Evolutionary conservation across 345 rosid species (phyloP), one percentile per base, ranked within the genome.

Genomic region (Bruguiera sexangula): DNA sequence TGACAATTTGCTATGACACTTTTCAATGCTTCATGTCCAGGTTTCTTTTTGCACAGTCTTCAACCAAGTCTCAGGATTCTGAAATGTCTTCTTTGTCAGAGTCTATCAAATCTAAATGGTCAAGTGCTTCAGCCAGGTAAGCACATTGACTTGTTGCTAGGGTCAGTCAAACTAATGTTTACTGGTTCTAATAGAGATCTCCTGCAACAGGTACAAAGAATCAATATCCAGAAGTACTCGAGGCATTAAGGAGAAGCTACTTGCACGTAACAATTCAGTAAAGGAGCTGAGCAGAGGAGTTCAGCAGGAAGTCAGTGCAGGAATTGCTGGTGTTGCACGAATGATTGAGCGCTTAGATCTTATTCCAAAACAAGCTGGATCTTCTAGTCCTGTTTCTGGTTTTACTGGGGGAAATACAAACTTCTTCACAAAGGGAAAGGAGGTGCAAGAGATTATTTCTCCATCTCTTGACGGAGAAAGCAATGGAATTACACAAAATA

Each of bases 251-350:
- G 97, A 94, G 82, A 91, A 85, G 83, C 78, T 94, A 32, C 81
- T 91, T 79, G 84, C 96, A 29, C 90, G 85, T 27, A 94, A 94
- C 67, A 87, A 60, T 75, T 86, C 91, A 0, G 87, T 91, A 32
- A 91, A 88, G 88, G 96, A 91, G 82, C 79, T 93, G 75, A 87
- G 97, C 84, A 89, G 82, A 78, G 97, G 87, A 71, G 92, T 91
- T 18, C 94, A 93, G 82, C 83, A 90, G 36, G 97, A 93, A 79
- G 82, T 93, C 96, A 88, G 81, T 67, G 90, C 95, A n/a, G 88
- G 94, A 68, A 74, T 92, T 75, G 91, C 96, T 78, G 94, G 95
- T 32, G 91, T 92, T 68, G 76, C 89, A 26, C 77, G 86, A n/a
- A 85, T 93, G 86, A 88, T 93, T 20, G 94, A 89, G 68, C 88